Evolutionary conservation across 192 early-diverging fungal genomes (phyloP).

Genomic region (Linnemannia elongata): DNA sequence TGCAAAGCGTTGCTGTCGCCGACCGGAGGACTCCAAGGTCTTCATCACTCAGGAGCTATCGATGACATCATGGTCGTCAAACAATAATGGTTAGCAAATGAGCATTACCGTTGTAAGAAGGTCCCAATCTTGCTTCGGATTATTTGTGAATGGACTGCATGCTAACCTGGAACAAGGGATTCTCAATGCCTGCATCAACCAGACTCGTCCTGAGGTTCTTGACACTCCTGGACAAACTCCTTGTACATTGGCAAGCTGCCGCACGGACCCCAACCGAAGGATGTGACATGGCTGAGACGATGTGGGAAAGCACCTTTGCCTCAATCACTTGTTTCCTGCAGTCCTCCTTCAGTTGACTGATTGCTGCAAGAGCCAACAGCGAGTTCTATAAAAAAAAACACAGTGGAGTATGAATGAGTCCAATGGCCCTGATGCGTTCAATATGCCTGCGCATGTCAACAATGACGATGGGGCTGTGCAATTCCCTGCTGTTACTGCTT

Average conservation of each 20-base stretch:
- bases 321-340: conserved; percentile 83
- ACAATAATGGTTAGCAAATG: not conserved
- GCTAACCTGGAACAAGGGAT: conserved; percentile 74
- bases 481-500: not conserved
- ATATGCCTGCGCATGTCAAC: not conserved
- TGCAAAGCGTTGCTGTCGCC: conserved; percentile 86
- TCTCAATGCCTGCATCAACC: conserved; percentile 81
- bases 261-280: conserved; percentile 68
- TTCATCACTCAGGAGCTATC: conserved; percentile 70
- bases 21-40: conserved; percentile 72
- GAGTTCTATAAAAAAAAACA: conserved; percentile 64
- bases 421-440: not conserved
- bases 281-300: conserved; percentile 75
- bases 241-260: conserved; percentile 86
- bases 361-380: conserved; percentile 77
- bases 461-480: not conserved
- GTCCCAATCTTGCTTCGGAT: not conserved
- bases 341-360: conserved; percentile 79
- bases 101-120: not conserved
- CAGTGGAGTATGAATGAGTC: not conserved
- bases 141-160: not conserved
- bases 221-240: conserved; percentile 81
- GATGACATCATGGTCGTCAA: not conserved
- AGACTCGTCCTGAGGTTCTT: conserved; percentile 82
- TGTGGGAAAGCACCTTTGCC: conserved; percentile 78